Percentiles rank a stretch among this genome's conserved stretches.
Conservation (phyloP, 2,329 filamentous ascomycete species). For the Cordyceps javanica region DNA sequence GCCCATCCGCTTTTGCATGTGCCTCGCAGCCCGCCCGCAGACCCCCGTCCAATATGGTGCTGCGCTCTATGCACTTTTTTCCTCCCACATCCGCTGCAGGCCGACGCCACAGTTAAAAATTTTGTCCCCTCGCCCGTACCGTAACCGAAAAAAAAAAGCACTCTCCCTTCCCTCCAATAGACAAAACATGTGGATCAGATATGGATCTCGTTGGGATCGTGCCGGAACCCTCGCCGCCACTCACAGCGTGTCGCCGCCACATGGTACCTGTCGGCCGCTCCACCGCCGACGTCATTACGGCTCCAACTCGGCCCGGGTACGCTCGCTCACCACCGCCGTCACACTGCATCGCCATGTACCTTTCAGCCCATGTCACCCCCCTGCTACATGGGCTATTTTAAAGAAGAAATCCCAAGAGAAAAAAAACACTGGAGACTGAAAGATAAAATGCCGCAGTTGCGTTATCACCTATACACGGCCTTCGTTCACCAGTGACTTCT, state of each 20-base stretch:
- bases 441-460: slow-evolving; percentile 14
- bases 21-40: neutral
- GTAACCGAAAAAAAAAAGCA: neutral
- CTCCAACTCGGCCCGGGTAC: neutral
- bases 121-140: neutral
- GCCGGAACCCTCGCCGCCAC: slow-evolving; percentile 9
- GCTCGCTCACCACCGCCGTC: neutral
- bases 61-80: neutral
- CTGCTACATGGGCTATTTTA: neutral
- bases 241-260: slow-evolving; percentile 1
- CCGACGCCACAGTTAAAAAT: slow-evolving; percentile 2
- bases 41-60: slow-evolving; percentile 1
- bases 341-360: neutral
- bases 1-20: slow-evolving; percentile 5
- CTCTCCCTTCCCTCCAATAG: neutral
- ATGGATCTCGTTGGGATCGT: slow-evolving; percentile 14
- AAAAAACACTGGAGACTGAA: slow-evolving; percentile 5
- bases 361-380: neutral
- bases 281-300: slow-evolving; percentile 13
- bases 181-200: slow-evolving; percentile 6
- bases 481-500: neutral
- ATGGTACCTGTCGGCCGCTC: slow-evolving; percentile 6
- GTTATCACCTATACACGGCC: slow-evolving; percentile 7
- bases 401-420: neutral
- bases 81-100: neutral